Evolutionary conservation across 176 grass and related monocot genomes (phyloP), one percentile per base, ranked within the genome.

Genomic region (Echinochloa phyllopogon): DNA sequence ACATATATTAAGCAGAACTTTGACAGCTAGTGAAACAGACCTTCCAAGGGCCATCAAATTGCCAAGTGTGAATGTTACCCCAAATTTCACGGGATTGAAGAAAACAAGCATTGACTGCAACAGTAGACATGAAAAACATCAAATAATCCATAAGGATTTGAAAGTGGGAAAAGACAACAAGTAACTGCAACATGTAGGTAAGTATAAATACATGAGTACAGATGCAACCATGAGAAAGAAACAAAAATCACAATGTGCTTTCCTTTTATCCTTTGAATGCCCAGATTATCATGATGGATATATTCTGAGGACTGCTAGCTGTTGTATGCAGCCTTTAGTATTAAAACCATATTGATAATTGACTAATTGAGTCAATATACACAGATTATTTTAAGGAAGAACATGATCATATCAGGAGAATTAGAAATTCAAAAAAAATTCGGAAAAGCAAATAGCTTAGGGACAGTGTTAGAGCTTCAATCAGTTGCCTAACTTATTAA

Each of bases 21-120:
- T 85, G 21, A 48, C 6, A 79, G 52, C 69, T 77, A 39, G 49
- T 64, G 63, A 50, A 55, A 89, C 88, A 81, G 76, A 99, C 96
- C 96, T 99, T 90, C 96, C 93, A 61, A 99, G 85, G 51, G 96
- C 96, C 87, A 99, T 90, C 83, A 94, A 87, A 94, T 99, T 99
- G 66, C 96, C 96, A 85, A 99, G 91, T 47, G 96, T 99, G 93
- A 99, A 99, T 82, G 96, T 89, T 71, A 99, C 84, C 36, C 93
- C 93, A 10, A 99, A 99, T 85, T 99, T 99, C 81, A 99, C 87
- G 76, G 96, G 96, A 77, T 96, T 89, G 87, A 99, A 96, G 86
- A 99, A 99, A 80, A 99, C 96, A 69, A 99, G 36, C 96, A 99
- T 99, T 10, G 96, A 99, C 96, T 99, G 89, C 76, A 78, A 88